A percentile compares a stretch with the other conserved stretches of the same genome.
These are phyloP conservation scores for Lithohypha guttulata DNA, from an alignment of 2,329 filamentous ascomycete species.

Conservation along the genomic window DNA sequence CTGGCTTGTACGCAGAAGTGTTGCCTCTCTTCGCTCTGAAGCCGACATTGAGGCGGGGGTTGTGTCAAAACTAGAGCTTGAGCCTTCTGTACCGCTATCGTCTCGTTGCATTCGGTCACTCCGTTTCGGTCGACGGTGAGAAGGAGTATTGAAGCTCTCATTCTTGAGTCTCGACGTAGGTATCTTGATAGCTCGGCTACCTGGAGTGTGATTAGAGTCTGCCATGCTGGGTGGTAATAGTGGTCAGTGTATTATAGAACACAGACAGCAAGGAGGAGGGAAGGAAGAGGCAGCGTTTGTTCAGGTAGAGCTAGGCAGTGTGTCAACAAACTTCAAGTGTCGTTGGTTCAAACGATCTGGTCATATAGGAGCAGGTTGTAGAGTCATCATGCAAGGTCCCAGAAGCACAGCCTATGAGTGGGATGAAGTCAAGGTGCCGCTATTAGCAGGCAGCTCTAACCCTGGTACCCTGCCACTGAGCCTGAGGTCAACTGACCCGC, in stretches of 20 bases:
- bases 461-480: no score
- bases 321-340: no score
- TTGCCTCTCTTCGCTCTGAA: background rate
- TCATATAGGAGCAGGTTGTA: no score
- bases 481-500: no score
- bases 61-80: slow-evolving; percentile 13
- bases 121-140: slow-evolving; percentile 15
- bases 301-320: no score
- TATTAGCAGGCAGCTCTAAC: background rate
- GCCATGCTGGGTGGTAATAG: background rate
- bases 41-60: slow-evolving; percentile 13
- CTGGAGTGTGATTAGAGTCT: slow-evolving; percentile 1
- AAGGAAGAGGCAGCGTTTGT: background rate
- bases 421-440: no score
- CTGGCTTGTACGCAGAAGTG: slow-evolving; percentile 1
- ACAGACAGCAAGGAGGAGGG: background rate
- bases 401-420: no score
- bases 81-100: slow-evolving; percentile 8
- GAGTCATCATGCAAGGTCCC: slow-evolving; percentile 6
- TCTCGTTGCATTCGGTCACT: slow-evolving; percentile 3
- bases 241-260: background rate
- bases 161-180: slow-evolving; percentile 13
- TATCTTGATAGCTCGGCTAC: slow-evolving; percentile 22
- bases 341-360: no score
- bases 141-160: slow-evolving; percentile 10